Percentiles rank a stretch among this genome's conserved stretches.
These are phyloP conservation scores for Amphichorda felina DNA, from an alignment of 2,329 filamentous ascomycete genomes.

Conservation along the genomic window DNA sequence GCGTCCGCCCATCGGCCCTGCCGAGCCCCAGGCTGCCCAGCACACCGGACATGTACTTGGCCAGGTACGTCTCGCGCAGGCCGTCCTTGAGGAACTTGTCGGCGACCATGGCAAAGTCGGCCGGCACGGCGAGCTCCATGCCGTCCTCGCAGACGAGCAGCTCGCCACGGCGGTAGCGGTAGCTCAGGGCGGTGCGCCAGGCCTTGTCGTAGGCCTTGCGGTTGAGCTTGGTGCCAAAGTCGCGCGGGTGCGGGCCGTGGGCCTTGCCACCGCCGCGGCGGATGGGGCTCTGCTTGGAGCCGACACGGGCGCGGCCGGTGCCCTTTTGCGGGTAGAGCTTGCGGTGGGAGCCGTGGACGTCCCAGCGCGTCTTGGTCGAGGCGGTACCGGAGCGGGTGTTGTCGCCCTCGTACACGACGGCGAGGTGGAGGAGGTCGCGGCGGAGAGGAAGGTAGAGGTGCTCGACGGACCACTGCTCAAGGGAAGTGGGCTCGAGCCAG, in stretches of 20 bases:
- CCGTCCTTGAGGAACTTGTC: slow-evolving; percentile 30
- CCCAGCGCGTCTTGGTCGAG: slow-evolving; percentile 65
- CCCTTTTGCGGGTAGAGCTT: slow-evolving; percentile 88
- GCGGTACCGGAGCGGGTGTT: slow-evolving; percentile 79
- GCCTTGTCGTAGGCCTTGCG: slow-evolving; percentile 91
- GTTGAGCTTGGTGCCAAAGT: slow-evolving; percentile 76
- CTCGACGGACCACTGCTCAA: slow-evolving; percentile 67
- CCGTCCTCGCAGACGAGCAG: slow-evolving; percentile 73
- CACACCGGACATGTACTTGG: slow-evolving; percentile 54
- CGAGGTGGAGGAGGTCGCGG: slow-evolving; percentile 83
- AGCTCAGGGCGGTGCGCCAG: slow-evolving; percentile 87
- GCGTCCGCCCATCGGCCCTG: slow-evolving; percentile 52
- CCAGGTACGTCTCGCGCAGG: slow-evolving; percentile 43
- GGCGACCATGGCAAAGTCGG: slow-evolving; percentile 33
- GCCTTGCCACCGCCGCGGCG: slow-evolving; percentile 75
- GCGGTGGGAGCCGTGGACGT: slow-evolving; percentile 71
- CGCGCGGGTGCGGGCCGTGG: slow-evolving; percentile 82
- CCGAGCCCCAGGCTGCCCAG: slow-evolving; percentile 63
- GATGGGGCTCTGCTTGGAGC: slow-evolving; percentile 72
- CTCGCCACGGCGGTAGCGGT: slow-evolving; percentile 80
- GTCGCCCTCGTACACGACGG: slow-evolving; percentile 88
- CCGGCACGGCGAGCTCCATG: slow-evolving; percentile 51
- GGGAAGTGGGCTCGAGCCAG: slow-evolving; percentile 67
- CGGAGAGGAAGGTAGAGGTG: slow-evolving; percentile 82
- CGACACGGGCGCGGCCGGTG: slow-evolving; percentile 64